phyloP scores from a whole-genome alignment of 352 stramenopile species.

The Pythium dissimile region DNA sequence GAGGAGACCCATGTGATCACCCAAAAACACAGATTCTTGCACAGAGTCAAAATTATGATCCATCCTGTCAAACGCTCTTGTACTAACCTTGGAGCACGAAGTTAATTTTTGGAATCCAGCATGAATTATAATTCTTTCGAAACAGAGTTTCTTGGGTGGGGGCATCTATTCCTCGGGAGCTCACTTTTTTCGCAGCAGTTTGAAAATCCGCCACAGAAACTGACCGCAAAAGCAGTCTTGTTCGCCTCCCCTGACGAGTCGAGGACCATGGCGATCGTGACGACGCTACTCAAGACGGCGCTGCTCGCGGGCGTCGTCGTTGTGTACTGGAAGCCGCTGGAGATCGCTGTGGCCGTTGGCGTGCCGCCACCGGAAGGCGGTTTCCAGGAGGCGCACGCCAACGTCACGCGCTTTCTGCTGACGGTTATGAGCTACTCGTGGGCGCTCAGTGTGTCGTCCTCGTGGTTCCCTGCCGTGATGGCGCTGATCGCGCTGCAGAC shows the following conservation, averaged over 20 bases:
- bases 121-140: background rate
- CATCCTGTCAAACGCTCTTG: no score
- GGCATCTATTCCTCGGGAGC: no score
- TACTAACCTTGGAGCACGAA: no score
- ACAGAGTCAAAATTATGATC: no score
- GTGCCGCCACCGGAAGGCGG: slow-evolving; percentile 27
- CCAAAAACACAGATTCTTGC: no score
- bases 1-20: no score
- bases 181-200: slow-evolving; percentile 3
- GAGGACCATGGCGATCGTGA: slow-evolving; percentile 9
- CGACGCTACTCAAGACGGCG: slow-evolving; percentile 31
- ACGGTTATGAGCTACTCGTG: slow-evolving; percentile 52
- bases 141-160: no score
- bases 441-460: slow-evolving; percentile 32
- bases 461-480: slow-evolving; percentile 41
- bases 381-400: slow-evolving; percentile 27
- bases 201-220: background rate
- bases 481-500: slow-evolving; percentile 51
- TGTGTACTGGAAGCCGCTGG: slow-evolving; percentile 48
- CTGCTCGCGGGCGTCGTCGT: slow-evolving; percentile 37
- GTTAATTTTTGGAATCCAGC: no score
- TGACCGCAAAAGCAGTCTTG: background rate
- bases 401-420: slow-evolving; percentile 54
- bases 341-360: slow-evolving; percentile 34
- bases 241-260: no score